These are phyloP conservation scores for Talaromyces sp. DNA, from an alignment of 2,329 filamentous ascomycete genomes.

Conservation along the genomic window DNA sequence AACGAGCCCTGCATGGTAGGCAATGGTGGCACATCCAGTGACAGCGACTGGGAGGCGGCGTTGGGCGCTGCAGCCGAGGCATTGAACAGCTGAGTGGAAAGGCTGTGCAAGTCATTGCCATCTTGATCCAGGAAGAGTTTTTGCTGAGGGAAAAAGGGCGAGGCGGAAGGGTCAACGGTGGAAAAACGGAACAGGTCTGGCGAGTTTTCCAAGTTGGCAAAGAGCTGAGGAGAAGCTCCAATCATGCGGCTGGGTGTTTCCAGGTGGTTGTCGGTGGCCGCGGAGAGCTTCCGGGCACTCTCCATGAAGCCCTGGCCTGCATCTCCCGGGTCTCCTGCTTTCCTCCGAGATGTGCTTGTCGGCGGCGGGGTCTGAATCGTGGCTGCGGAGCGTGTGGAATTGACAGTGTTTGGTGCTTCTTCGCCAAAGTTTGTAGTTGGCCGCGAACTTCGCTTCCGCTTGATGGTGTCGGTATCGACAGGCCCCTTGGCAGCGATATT, in stretches of 20 bases:
- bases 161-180: conserved; percentile 48
- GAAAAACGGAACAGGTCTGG: conserved; percentile 52
- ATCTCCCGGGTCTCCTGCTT: conserved; percentile 28
- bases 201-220: conserved; percentile 52
- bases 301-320: conserved; percentile 10
- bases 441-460: conserved; percentile 24
- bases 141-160: conserved; percentile 53
- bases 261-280: conserved; percentile 28
- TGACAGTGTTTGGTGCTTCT: conserved; percentile 27
- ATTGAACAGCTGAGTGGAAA: conserved; percentile 16
- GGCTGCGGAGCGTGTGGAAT: conserved; percentile 37
- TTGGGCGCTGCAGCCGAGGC: conserved; percentile 15
- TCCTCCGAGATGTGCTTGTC: conserved; percentile 51
- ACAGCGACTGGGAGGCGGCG: conserved; percentile 11
- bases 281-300: conserved; percentile 15
- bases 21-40: conserved; percentile 28
- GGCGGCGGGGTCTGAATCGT: conserved; percentile 59
- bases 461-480: conserved; percentile 28
- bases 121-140: conserved; percentile 46
- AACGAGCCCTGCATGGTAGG: conserved; percentile 29
- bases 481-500: conserved; percentile 16
- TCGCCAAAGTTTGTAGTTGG: conserved; percentile 23
- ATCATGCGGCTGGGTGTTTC: conserved; percentile 42
- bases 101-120: conserved; percentile 14
- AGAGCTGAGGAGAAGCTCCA: conserved; percentile 43